These are phyloP conservation scores for Mycotypha africana DNA, from an alignment of 371 early-diverging fungal genomes.

Conservation along the genomic window DNA sequence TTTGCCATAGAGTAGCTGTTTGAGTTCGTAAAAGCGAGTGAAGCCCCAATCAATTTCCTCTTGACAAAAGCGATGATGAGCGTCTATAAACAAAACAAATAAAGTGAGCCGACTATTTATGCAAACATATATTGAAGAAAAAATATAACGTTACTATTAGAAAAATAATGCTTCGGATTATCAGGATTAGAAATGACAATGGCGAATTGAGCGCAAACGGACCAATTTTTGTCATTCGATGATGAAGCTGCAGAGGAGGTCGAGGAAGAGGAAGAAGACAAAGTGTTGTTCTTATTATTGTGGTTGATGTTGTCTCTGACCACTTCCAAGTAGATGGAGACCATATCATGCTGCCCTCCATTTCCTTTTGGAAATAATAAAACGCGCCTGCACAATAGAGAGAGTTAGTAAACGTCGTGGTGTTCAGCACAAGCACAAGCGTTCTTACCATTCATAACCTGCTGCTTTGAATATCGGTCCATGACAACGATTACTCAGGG, in stretches of 20 bases:
- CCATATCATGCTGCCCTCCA: constrained; percentile 49
- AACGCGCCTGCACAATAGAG: constrained; percentile 55
- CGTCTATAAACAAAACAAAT: constrained; percentile 24
- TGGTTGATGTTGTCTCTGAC: no score
- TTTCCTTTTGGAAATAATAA: constrained; percentile 91
- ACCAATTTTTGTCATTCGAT: constrained; percentile 54
- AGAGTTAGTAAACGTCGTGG: no score
- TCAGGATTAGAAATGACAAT: constrained; percentile 69
- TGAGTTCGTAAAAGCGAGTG: constrained; percentile 52
- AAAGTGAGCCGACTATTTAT: no score
- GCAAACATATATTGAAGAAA: no score
- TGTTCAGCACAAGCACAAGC: not conserved
- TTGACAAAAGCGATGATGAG: constrained; percentile 79
- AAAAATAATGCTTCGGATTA: constrained; percentile 55
- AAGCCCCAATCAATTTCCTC: constrained; percentile 94
- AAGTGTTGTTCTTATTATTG: no score
- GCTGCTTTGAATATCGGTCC: constrained; percentile 57
- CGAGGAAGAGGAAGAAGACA: no score
- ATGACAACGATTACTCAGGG: constrained; percentile 42
- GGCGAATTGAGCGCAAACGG: constrained; percentile 80
- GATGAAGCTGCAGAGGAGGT: constrained; percentile 24
- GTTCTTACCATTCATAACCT: constrained; percentile 51
- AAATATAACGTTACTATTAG: constrained; percentile 55
- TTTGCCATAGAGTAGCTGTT: constrained; percentile 25
- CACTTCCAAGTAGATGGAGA: constrained; percentile 81